These are phyloP conservation scores for Grammothele lineata DNA, from an alignment of 768 basidiomycete genomes.

Conservation along the genomic window DNA sequence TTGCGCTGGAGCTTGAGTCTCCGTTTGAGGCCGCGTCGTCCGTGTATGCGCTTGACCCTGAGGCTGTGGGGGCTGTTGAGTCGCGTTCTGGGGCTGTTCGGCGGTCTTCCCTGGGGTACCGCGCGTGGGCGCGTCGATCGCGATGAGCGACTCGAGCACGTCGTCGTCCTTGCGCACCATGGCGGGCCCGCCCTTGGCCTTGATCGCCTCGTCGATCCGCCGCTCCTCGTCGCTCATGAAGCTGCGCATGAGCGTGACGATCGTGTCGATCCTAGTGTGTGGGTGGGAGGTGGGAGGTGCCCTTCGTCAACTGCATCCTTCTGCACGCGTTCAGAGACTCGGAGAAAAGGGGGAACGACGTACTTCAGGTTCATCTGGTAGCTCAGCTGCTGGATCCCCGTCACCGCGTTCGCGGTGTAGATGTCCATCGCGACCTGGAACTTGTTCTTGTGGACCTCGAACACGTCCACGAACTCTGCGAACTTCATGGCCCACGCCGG, in stretches of 20 bases:
- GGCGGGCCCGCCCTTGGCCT: not conserved
- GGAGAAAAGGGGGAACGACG: no score
- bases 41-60: no score
- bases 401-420: slow-evolving; percentile 18
- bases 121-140: not conserved
- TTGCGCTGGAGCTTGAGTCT: no score
- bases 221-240: slow-evolving; percentile 38
- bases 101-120: no score
- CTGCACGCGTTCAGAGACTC: no score
- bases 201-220: slow-evolving; percentile 25
- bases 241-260: slow-evolving; percentile 34
- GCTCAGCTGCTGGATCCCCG: slow-evolving; percentile 18
- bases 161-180: not conserved
- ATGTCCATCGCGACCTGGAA: slow-evolving; percentile 27
- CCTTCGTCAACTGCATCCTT: no score
- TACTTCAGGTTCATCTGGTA: slow-evolving; percentile 13
- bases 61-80: no score
- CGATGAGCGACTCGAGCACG: not conserved
- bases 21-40: no score
- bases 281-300: not conserved
- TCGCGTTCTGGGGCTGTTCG: no score
- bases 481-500: slow-evolving; percentile 28
- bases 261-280: slow-evolving; percentile 23
- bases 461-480: slow-evolving; percentile 16
- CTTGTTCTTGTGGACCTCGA: slow-evolving; percentile 22